phyloP scores from a whole-genome alignment of 495 filamentous ascomycete species.

The Bacidia rubella region DNA sequence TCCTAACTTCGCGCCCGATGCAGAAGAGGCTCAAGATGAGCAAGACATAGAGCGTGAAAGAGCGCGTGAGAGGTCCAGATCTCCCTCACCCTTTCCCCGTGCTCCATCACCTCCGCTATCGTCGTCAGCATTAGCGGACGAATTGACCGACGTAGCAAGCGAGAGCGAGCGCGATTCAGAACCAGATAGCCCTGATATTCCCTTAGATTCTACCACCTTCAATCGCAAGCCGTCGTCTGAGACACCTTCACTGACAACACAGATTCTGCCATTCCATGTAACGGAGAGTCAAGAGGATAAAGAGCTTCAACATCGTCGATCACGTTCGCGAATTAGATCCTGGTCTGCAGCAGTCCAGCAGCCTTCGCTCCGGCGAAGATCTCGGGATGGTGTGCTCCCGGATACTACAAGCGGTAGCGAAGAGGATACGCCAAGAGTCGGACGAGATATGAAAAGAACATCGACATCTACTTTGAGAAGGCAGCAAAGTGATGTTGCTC shows the following conservation, averaged over 20 bases:
- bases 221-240: too few species aligned
- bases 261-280: too few species aligned
- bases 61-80: neutral
- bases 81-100: neutral
- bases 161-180: too few species aligned
- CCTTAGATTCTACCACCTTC: too few species aligned
- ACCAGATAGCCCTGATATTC: too few species aligned
- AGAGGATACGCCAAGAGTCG: neutral
- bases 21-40: neutral
- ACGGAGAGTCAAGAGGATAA: too few species aligned
- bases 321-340: too few species aligned
- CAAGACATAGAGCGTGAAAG: neutral
- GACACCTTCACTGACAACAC: too few species aligned
- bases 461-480: neutral
- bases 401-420: neutral
- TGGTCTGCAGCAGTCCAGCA: too few species aligned
- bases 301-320: too few species aligned
- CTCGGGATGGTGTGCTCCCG: neutral
- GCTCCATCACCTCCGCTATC: neutral
- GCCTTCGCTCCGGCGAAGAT: too few species aligned
- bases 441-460: neutral
- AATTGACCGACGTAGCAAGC: neutral
- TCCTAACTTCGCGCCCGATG: neutral
- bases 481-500: neutral
- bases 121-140: neutral